Conservation (phyloP, 768 basidiomycete species). For the Psilocybe sp. region DNA sequence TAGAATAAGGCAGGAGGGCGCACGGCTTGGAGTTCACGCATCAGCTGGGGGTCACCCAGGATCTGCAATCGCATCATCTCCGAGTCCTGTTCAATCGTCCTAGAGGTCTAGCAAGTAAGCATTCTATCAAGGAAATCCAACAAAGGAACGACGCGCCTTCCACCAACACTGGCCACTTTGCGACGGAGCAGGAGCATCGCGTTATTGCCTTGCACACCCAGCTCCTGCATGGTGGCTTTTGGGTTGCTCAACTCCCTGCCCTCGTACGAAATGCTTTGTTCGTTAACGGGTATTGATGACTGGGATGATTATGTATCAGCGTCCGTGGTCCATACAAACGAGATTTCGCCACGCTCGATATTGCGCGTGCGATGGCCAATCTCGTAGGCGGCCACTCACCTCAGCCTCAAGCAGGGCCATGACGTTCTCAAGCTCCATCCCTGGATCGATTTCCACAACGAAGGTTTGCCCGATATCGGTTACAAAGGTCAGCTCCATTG, state of each 20-base stretch:
- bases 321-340: too few relatives aligned
- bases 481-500: constrained; percentile 73
- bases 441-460: constrained; percentile 79
- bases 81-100: constrained; percentile 72
- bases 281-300: constrained; percentile 70
- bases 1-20: too few relatives aligned
- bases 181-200: constrained; percentile 70
- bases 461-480: constrained; percentile 65
- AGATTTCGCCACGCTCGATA: not conserved
- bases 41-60: constrained; percentile 77
- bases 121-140: not conserved
- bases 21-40: constrained; percentile 72
- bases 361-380: not conserved
- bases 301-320: constrained; percentile 21
- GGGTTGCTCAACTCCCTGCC: constrained; percentile 63
- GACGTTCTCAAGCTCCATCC: constrained; percentile 90
- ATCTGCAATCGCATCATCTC: constrained; percentile 91
- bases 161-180: constrained; percentile 44
- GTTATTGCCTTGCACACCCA: constrained; percentile 56
- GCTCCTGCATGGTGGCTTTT: constrained; percentile 64
- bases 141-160: constrained; percentile 30
- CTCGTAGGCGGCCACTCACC: constrained; percentile 48
- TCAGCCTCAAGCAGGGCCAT: constrained; percentile 94
- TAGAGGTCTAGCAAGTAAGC: constrained; percentile 22
- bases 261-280: constrained; percentile 72